These are phyloP conservation scores for Comarum palustre DNA, from an alignment of 306 rosid species.

Conservation along the genomic window DNA sequence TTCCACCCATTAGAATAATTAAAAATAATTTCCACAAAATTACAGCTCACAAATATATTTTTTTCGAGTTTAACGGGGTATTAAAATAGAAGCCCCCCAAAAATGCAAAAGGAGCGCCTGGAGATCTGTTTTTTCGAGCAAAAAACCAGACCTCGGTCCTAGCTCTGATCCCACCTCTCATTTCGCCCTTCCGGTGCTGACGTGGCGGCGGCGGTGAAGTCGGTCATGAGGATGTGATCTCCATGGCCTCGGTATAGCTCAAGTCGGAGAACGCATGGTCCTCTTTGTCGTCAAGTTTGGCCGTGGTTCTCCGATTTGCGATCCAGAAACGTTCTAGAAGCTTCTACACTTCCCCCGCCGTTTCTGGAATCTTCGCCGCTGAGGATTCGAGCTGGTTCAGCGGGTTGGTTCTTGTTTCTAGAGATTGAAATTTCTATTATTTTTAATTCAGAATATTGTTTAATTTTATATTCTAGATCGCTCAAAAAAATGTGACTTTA, in stretches of 20 bases:
- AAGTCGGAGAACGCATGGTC: slow-evolving; percentile 22
- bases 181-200: slow-evolving; percentile 16
- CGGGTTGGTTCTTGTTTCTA: slow-evolving; percentile 3
- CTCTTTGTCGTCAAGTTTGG: slow-evolving; percentile 12
- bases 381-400: slow-evolving; percentile 2
- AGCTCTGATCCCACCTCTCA: slow-evolving; percentile 12
- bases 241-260: background rate
- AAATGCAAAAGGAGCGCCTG: slow-evolving; percentile 1
- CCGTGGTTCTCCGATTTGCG: slow-evolving; percentile 32
- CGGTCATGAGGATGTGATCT: slow-evolving; percentile 12
- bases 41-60: background rate
- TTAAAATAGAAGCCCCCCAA: background rate
- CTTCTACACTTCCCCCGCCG: background rate
- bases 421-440: background rate
- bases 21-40: background rate
- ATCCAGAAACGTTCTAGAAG: slow-evolving; percentile 11
- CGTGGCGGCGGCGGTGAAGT: slow-evolving; percentile 21
- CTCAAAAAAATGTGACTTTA: background rate
- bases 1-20: background rate
- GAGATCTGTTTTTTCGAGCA: slow-evolving; percentile 15
- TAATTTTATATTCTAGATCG: slow-evolving; percentile 3
- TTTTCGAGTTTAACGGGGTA: background rate
- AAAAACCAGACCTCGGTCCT: background rate
- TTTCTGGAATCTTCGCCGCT: slow-evolving; percentile 1
- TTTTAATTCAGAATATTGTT: background rate